These are phyloP conservation scores for Myriosclerotinia scirpicola DNA, from an alignment of 2,329 filamentous ascomycete species.

Conservation along the genomic window DNA sequence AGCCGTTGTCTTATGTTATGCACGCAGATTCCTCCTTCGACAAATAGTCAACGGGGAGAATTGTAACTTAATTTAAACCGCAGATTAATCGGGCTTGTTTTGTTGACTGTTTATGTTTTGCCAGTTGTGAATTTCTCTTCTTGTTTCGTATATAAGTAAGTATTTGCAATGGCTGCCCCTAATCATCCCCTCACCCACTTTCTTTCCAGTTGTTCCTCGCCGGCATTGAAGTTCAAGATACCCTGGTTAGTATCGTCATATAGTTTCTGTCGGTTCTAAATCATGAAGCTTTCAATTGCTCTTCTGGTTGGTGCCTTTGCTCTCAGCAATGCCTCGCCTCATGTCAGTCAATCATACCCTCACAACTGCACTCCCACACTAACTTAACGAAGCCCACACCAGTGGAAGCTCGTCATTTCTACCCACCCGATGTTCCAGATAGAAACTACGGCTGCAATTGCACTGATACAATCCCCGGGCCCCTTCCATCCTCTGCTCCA, in stretches of 20 bases:
- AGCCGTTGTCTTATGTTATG: background rate
- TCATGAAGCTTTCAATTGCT: conserved; percentile 12
- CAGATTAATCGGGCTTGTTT: background rate
- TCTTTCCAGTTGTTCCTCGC: background rate
- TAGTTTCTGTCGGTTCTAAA: background rate
- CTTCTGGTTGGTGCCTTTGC: conserved; percentile 6
- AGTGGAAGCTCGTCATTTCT: conserved; percentile 6
- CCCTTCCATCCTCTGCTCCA: conserved; percentile 5
- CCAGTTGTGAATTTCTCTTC: background rate
- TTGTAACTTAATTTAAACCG: background rate
- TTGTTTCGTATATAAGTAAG: background rate
- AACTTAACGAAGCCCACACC: background rate
- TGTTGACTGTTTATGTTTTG: background rate
- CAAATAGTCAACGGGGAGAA: background rate
- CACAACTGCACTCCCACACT: background rate
- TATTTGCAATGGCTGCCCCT: background rate
- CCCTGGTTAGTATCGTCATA: background rate
- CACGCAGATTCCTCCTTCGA: conserved; percentile 4
- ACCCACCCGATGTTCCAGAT: background rate
- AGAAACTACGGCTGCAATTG: conserved; percentile 11
- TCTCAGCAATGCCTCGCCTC: conserved; percentile 18
- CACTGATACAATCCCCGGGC: conserved; percentile 13
- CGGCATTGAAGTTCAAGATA: background rate
- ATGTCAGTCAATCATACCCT: conserved; percentile 5
- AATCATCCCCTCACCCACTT: background rate